Conservation (phyloP, 2,329 filamentous ascomycete genomes). For the Alternaria arborescens region DNA sequence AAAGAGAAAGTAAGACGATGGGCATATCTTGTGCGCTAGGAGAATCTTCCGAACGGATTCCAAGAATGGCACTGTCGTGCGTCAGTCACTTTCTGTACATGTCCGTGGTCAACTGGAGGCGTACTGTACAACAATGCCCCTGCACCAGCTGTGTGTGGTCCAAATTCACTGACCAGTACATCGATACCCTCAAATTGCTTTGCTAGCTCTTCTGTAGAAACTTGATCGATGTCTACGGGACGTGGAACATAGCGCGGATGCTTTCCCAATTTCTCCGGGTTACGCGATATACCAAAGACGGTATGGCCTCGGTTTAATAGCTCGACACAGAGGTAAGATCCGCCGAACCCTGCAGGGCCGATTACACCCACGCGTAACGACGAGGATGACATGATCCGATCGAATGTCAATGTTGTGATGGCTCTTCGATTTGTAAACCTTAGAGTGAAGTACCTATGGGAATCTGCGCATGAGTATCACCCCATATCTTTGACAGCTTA, state of each 20-base stretch:
- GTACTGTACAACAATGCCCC: slow-evolving; percentile 44
- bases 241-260: slow-evolving; percentile 42
- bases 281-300: slow-evolving; percentile 47
- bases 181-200: slow-evolving; percentile 39
- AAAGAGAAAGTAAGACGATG: slow-evolving; percentile 45
- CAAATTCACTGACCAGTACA: slow-evolving; percentile 46
- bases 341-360: slow-evolving; percentile 47
- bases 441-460: background rate
- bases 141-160: slow-evolving; percentile 42
- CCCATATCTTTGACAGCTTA: background rate
- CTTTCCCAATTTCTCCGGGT: slow-evolving; percentile 42
- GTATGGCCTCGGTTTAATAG: slow-evolving; percentile 46
- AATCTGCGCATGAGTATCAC: background rate
- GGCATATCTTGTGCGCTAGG: slow-evolving; percentile 39
- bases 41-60: slow-evolving; percentile 47
- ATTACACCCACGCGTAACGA: slow-evolving; percentile 41
- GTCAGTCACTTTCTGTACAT: background rate
- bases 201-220: slow-evolving; percentile 37
- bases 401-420: background rate
- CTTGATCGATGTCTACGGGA: slow-evolving; percentile 36
- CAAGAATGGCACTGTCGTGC: slow-evolving; percentile 42
- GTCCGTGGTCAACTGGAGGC: slow-evolving; percentile 2
- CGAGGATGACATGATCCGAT: slow-evolving; percentile 3
- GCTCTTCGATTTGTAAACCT: background rate
- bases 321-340: slow-evolving; percentile 46